phyloP scores from a whole-genome alignment of 306 rosid species.

The Vigna nakashimae region DNA sequence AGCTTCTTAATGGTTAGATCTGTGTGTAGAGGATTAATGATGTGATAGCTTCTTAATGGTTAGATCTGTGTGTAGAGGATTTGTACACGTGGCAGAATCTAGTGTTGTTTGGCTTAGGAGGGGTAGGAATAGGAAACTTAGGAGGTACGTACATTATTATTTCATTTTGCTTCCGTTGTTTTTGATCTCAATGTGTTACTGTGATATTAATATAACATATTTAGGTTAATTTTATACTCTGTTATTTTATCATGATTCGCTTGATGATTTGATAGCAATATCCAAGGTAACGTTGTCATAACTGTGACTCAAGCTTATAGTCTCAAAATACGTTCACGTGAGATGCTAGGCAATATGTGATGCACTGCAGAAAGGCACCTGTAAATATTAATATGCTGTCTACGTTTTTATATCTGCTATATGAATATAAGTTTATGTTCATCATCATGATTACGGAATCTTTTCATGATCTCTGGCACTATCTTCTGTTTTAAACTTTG shows the following conservation, averaged over 20 bases:
- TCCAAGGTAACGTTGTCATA: constrained; percentile 16
- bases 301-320: constrained; percentile 21
- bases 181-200: too few species aligned
- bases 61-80: too few species aligned
- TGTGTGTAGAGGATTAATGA: too few species aligned
- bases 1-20: too few species aligned
- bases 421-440: background rate
- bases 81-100: too few species aligned
- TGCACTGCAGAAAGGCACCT: constrained; percentile 34
- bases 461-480: constrained; percentile 13
- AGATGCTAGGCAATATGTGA: constrained; percentile 27
- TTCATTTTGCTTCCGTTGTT: too few species aligned
- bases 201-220: too few species aligned
- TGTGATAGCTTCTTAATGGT: too few species aligned
- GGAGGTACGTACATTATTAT: too few species aligned
- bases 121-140: too few species aligned
- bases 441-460: background rate
- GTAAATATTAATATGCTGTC: constrained; percentile 25
- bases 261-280: constrained; percentile 79
- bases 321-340: constrained; percentile 23
- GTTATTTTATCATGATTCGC: constrained; percentile 38
- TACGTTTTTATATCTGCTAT: background rate
- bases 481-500: constrained; percentile 15
- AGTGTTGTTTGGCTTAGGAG: too few species aligned
- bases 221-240: too few species aligned